A percentile compares a stretch with the other conserved stretches of the same genome.
phyloP scores from a whole-genome alignment of 306 rosid genomes.

The Medicago ruthenica region DNA sequence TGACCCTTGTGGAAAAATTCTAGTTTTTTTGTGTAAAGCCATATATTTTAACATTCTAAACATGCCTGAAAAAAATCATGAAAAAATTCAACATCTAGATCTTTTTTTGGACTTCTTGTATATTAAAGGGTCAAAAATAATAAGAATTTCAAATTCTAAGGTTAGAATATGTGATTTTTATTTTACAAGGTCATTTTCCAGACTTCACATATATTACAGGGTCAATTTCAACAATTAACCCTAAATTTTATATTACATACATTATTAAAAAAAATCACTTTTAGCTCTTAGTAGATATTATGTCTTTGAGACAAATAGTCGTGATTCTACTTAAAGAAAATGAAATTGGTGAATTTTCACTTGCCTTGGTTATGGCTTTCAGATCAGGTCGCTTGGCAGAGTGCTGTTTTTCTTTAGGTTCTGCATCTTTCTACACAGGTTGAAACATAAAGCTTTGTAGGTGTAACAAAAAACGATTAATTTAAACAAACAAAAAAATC shows the following conservation, averaged over 20 bases:
- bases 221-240: too few species aligned
- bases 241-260: background rate
- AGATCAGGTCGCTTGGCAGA: conserved; percentile 83
- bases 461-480: background rate
- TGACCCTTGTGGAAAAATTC: too few species aligned
- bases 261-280: background rate
- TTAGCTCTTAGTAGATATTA: background rate
- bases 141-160: background rate
- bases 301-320: background rate
- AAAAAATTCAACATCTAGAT: too few species aligned
- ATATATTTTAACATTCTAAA: too few species aligned
- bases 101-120: too few species aligned
- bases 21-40: too few species aligned
- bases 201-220: too few species aligned
- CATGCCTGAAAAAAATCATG: too few species aligned
- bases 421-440: conserved; percentile 49
- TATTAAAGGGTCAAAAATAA: background rate
- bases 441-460: background rate
- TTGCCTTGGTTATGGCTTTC: conserved; percentile 83
- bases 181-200: too few species aligned
- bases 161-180: too few species aligned
- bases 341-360: conserved; percentile 36
- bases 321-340: conserved; percentile 3
- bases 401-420: conserved; percentile 43
- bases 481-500: background rate